Evolutionary conservation across 2,329 filamentous ascomycete genomes (phyloP), one percentile per base, ranked within the genome.

Genomic region (Cladophialophora bantiana): DNA sequence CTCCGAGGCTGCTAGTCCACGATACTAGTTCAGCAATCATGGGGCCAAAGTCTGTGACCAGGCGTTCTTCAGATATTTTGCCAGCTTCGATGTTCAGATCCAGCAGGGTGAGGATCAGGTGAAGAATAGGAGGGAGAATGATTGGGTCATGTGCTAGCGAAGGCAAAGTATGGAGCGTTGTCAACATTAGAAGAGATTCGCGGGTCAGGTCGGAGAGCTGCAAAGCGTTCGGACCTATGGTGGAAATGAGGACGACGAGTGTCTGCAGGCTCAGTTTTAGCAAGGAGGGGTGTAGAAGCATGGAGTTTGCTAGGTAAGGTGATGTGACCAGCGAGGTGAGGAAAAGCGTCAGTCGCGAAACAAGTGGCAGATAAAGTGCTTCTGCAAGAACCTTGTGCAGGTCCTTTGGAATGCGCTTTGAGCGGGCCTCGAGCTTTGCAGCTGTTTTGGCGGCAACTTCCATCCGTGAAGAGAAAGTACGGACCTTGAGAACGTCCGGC

Each of bases 281-380:
- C 5, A 97, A 84, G 66, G 91, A 86, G 0, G 93, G 89, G 50
- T 93, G 86, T 68, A 93, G 84, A 58, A 93, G 85, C 56, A 76
- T 68, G 6, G 68, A 72, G 57, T 65, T 70, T 35, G 71, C 67
- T 9, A 70, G 68, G 45, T 68, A 73, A 10, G 79, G 75, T 59
- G 77, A 75, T 34, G 59, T 56, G 48, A 55, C 64, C 61, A 71
- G 45, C 31, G 62, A 54, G n/a, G 67, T 60, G 35, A 74, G 38
- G 48, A 71, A 42, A 2, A 90, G 83, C 75, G 90, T 91, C 79
- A 95, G 96, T 50, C 92, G 89, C 0, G 90, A 90, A 0, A 90
- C 90, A 9, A 99, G 83, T 0, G 95, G 94, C 70, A 90, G 91
- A 85, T 98, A 97, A 82, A 97, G 95, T 15, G 85, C 86, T 0